Percentiles rank a stretch among this genome's conserved stretches.
Evolutionary conservation across 1,284 basidiomycete genomes (phyloP).

Genomic region (Spongiforma sp.): DNA sequence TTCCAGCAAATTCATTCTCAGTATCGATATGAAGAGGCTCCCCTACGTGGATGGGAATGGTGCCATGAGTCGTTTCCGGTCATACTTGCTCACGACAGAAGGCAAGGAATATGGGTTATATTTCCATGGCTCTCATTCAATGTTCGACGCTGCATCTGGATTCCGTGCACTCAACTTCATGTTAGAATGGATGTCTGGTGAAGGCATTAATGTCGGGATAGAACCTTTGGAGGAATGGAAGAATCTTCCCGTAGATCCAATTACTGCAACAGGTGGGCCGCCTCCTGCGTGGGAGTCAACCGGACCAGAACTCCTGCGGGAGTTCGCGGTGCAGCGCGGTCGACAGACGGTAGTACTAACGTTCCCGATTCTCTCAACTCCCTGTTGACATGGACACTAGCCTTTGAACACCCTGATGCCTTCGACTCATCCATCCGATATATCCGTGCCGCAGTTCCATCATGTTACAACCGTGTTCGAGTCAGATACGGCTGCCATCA

Average conservation of each 20-base stretch:
- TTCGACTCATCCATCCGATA: constrained; percentile 14
- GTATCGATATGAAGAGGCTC: constrained; percentile 20
- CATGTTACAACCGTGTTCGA: constrained; percentile 10
- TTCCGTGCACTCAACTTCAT: constrained; percentile 18
- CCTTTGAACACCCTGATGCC: constrained; percentile 16
- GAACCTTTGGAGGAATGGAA: constrained; percentile 15
- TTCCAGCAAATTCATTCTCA: no score
- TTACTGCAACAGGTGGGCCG: constrained; percentile 24
- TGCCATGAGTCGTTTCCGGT: constrained; percentile 12
- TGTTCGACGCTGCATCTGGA: constrained; percentile 26
- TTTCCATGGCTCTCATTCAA: no score
- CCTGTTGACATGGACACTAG: constrained; percentile 8
- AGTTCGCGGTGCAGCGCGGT: constrained; percentile 8
- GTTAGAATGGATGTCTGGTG: no score
- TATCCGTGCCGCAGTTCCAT: constrained; percentile 16
- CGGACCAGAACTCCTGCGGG: constrained; percentile 16
- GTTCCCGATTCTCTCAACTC: no score
- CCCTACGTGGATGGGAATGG: constrained; percentile 20
- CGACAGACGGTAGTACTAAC: neutral
- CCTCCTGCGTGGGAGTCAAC: constrained; percentile 17
- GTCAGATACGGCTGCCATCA: constrained; percentile 19
- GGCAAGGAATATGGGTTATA: no score
- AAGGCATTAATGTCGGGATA: constrained; percentile 19
- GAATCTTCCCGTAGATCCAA: constrained; percentile 19
- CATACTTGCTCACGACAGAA: constrained; percentile 22